phyloP scores from a whole-genome alignment of 768 basidiomycete genomes.

The Boletus patriciae region DNA sequence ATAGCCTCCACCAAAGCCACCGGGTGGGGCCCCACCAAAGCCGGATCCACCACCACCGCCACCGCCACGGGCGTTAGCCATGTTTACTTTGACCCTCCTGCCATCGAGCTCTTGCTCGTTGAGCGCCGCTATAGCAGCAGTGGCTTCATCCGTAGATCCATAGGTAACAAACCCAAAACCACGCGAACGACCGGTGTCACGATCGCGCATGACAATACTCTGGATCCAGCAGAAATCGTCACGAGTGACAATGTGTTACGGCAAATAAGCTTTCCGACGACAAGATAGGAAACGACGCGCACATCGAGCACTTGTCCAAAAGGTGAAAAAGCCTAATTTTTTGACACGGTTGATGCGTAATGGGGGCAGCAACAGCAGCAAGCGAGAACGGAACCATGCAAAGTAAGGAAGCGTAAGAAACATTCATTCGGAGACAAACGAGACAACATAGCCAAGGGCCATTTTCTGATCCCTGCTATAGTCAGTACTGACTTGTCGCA shows the following conservation, averaged over 20 bases:
- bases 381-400: constrained; percentile 22
- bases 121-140: constrained; percentile 69
- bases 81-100: constrained; percentile 85
- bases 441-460: constrained; percentile 48
- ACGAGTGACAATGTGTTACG: constrained; percentile 10
- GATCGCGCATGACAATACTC: constrained; percentile 98
- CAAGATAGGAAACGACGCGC: constrained; percentile 50
- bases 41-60: constrained; percentile 43
- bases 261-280: constrained; percentile 22
- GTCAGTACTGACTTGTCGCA: constrained; percentile 79
- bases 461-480: constrained; percentile 31
- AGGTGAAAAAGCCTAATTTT: constrained; percentile 71
- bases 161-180: constrained; percentile 97
- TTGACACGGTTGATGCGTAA: constrained; percentile 19
- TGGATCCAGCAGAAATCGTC: constrained; percentile 43
- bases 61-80: constrained; percentile 70
- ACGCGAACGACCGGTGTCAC: constrained; percentile 94
- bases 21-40: constrained; percentile 30
- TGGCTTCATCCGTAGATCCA: constrained; percentile 60
- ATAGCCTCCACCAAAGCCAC: constrained; percentile 34
- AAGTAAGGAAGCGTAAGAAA: constrained; percentile 33
- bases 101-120: constrained; percentile 96
- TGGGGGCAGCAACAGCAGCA: constrained; percentile 18
- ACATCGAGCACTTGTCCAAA: constrained; percentile 91
- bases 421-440: constrained; percentile 32